Evolutionary conservation across 768 basidiomycete genomes (phyloP), one percentile per base, ranked within the genome.

Genomic region (Crepidotus variabilis): DNA sequence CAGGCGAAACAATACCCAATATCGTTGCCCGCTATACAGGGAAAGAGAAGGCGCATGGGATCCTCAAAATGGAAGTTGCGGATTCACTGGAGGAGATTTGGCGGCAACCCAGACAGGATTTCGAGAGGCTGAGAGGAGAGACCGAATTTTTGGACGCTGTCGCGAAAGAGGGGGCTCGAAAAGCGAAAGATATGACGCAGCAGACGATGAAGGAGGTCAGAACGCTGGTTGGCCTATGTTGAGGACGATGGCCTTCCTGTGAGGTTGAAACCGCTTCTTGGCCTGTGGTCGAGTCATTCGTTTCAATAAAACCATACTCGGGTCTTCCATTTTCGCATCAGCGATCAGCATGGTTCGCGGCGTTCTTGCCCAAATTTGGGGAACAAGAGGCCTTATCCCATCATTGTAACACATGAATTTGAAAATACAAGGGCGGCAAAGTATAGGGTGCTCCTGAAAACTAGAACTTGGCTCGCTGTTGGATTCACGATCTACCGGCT

Each of bases 11-110:
- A 0, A 74, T 78, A 1, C 60, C 64, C 0, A 64, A 68, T 0
- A 72, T 89, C 13, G 84, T 84, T 2, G 65, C 60, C 52, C 70
- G 75, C 11, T 90, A 86, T 57, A 73, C 71, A 57, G 75, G 71
- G 47, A 51, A 14, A 20, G 39, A 43, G 39, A 77, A 76, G 60
- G 83, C 85, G 0, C 86, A 89, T 55, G 85, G 83, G 0, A 66
- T 78, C 14, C 71, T 98, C 60, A 98, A 98, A 73, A 72, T 66
- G 3, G 87, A 88, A 47, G 86, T 94, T 1, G 78, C 79, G 1
- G 90, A 88, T 3, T 89, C 86, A 0, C 78, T 98, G 0, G 85
- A 87, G 36, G 84, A 79, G 52, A 61, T 83, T 45, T 62, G 96
- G n/a, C 80, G 75, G 47, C 71, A 71, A 1, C 91, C 95, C 4